These are phyloP conservation scores for Aspergillus brasiliensis DNA, from an alignment of 2,329 filamentous ascomycete species.

Conservation along the genomic window DNA sequence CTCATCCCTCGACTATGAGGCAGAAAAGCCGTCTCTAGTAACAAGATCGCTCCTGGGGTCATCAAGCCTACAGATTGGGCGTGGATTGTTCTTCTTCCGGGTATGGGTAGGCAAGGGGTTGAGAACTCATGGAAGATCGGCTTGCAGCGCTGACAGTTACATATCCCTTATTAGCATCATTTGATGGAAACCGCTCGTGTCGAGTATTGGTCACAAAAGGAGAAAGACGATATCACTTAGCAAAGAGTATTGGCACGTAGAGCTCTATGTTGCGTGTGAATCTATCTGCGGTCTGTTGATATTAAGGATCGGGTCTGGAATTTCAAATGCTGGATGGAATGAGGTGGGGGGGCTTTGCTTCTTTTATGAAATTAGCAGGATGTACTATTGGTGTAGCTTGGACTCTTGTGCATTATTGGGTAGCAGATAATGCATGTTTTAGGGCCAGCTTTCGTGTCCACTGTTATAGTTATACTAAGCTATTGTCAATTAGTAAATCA, in stretches of 20 bases:
- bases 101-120: slow-evolving; percentile 52
- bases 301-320: neutral
- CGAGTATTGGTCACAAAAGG: too few species aligned
- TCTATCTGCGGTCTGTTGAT: neutral
- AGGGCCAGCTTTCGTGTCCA: too few species aligned
- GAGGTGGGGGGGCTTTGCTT: neutral
- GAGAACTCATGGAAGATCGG: slow-evolving; percentile 52
- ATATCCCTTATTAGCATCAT: neutral
- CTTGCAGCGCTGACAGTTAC: neutral
- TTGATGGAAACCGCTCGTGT: too few species aligned
- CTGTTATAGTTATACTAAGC: too few species aligned
- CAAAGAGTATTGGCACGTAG: too few species aligned
- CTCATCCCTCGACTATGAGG: slow-evolving; percentile 63
- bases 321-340: neutral
- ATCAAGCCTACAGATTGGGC: slow-evolving; percentile 53
- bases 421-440: neutral
- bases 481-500: too few species aligned
- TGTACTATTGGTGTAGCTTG: neutral
- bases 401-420: neutral
- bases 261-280: neutral
- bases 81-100: slow-evolving; percentile 53
- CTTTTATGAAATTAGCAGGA: neutral
- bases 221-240: too few species aligned
- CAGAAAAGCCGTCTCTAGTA: slow-evolving; percentile 57
- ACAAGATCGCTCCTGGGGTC: slow-evolving; percentile 53